phyloP scores from a whole-genome alignment of 306 rosid species.

The Pueraria montana region DNA sequence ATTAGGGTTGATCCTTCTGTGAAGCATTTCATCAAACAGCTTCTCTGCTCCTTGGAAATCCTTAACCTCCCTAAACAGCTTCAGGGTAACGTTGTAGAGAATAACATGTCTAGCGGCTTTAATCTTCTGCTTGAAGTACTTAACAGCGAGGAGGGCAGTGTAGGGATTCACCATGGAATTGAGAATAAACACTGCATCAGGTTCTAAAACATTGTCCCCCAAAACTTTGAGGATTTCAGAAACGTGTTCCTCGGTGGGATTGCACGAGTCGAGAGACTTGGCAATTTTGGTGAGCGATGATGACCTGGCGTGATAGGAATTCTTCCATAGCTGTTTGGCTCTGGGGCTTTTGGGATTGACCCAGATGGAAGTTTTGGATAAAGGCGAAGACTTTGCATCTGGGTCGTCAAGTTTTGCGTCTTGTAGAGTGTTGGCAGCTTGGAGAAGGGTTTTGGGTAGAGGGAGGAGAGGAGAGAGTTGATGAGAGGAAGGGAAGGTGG shows the following conservation, averaged over 20 bases:
- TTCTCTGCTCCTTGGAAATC: conserved; percentile 78
- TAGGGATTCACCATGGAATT: conserved; percentile 67
- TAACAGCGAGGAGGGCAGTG: conserved; percentile 62
- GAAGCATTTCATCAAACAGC: conserved; percentile 81
- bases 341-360: conserved; percentile 85
- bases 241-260: conserved; percentile 59
- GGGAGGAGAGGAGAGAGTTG: conserved; percentile 45
- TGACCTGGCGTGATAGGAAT: conserved; percentile 62
- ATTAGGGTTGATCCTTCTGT: conserved; percentile 78
- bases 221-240: conserved; percentile 54
- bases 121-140: conserved; percentile 58
- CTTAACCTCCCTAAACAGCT: conserved; percentile 64
- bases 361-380: conserved; percentile 65
- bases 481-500: conserved; percentile 34
- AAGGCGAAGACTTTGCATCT: conserved; percentile 55
- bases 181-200: conserved; percentile 67
- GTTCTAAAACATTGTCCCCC: conserved; percentile 57
- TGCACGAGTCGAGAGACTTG: conserved; percentile 65
- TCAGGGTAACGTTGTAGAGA: conserved; percentile 79
- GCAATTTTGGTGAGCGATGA: conserved; percentile 59
- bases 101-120: conserved; percentile 56
- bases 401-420: conserved; percentile 39
- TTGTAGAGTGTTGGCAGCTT: background rate
- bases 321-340: conserved; percentile 61
- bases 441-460: conserved; percentile 50